These are phyloP conservation scores for Kwoniella botswanensis DNA, from an alignment of 768 basidiomycete species.

Conservation along the genomic window DNA sequence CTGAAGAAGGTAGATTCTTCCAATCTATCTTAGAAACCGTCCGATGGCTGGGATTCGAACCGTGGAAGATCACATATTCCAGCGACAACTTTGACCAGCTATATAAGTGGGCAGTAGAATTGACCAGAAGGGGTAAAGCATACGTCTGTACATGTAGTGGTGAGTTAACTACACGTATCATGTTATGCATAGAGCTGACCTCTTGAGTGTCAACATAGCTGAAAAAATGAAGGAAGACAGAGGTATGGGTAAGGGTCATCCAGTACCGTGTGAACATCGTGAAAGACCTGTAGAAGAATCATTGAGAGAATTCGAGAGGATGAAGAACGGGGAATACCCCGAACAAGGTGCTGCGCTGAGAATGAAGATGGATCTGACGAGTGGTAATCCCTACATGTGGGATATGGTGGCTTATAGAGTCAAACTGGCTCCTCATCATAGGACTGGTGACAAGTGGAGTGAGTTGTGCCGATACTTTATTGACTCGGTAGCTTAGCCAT, in stretches of 20 bases:
- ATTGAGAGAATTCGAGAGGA: constrained; percentile 81
- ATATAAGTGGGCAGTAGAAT: constrained; percentile 81
- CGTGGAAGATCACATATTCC: constrained; percentile 98
- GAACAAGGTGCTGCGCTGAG: constrained; percentile 91
- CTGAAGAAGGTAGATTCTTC: constrained; percentile 94
- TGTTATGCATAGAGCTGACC: not conserved
- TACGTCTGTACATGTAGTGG: constrained; percentile 97
- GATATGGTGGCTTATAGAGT: constrained; percentile 96
- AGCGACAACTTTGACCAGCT: constrained; percentile 93
- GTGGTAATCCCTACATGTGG: constrained; percentile 99
- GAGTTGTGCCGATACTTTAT: constrained; percentile 28
- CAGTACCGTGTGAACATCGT: constrained; percentile 85
- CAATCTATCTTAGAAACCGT: constrained; percentile 95
- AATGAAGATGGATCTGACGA: constrained; percentile 94
- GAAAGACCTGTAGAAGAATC: constrained; percentile 85
- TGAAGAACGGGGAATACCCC: constrained; percentile 87
- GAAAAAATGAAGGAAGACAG: constrained; percentile 89
- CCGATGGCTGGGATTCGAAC: constrained; percentile 96
- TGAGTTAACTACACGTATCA: constrained; percentile 60
- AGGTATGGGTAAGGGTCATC: constrained; percentile 78
- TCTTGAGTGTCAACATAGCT: constrained; percentile 63
- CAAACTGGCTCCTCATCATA: constrained; percentile 85
- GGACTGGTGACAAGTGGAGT: constrained; percentile 90
- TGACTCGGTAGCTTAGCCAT: not conserved
- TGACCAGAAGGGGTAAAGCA: constrained; percentile 87